Evolutionary conservation across 2,329 filamentous ascomycete species (phyloP).

Genomic region (Diaporthe sp.): DNA sequence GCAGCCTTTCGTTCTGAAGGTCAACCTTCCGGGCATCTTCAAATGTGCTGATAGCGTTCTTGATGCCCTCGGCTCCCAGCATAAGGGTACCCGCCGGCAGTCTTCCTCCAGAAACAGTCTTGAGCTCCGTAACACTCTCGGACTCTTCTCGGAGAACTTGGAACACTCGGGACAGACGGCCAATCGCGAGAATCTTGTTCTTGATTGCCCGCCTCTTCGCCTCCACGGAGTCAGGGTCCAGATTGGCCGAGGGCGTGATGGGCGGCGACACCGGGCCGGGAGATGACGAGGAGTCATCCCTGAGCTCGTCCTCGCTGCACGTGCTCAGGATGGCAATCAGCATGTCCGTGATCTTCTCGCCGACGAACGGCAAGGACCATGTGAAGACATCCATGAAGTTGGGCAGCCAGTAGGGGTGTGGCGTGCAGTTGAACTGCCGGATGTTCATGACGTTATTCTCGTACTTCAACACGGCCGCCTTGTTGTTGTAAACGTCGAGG

Average conservation of each 20-base stretch:
- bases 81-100: constrained; percentile 96
- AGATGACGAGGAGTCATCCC: constrained; percentile 85
- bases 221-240: constrained; percentile 88
- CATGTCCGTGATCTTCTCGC: constrained; percentile 99
- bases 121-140: constrained; percentile 95
- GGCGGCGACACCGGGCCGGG: constrained; percentile 83
- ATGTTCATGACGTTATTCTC: constrained; percentile 99
- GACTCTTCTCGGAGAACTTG: constrained; percentile 98
- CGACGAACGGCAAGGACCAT: constrained; percentile 99
- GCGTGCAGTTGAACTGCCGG: constrained; percentile 99
- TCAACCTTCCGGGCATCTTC: constrained; percentile 98
- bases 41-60: constrained; percentile 96
- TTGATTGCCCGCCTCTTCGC: constrained; percentile 97
- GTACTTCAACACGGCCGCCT: constrained; percentile 98
- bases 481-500: constrained; percentile 99
- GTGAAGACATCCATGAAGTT: constrained; percentile 99
- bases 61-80: constrained; percentile 96
- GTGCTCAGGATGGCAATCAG: constrained; percentile 98
- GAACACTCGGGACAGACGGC: constrained; percentile 96
- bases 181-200: constrained; percentile 99
- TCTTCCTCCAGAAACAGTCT: constrained; percentile 93
- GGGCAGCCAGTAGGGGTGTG: constrained; percentile 98
- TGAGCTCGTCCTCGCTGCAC: constrained; percentile 98
- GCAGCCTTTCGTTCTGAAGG: constrained; percentile 94
- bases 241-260: constrained; percentile 58